Percentiles rank a stretch among this genome's conserved stretches.
These are phyloP conservation scores for Trypanosoma scelopori DNA, from an alignment of 208 protist genomes.

Conservation along the genomic window DNA sequence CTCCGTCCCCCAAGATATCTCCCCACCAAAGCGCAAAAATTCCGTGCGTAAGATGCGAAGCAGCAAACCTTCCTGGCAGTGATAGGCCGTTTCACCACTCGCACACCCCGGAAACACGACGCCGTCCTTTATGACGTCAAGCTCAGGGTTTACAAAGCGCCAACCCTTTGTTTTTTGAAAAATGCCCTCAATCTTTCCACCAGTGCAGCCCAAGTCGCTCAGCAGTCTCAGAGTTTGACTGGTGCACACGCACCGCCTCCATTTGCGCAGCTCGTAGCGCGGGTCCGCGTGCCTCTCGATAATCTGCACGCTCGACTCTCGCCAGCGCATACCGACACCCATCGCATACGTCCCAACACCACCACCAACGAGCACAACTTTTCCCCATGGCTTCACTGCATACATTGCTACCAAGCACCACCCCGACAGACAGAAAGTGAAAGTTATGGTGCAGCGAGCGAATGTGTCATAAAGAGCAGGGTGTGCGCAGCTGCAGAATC, in stretches of 20 bases:
- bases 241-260: constrained; percentile 66
- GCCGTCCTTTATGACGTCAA: constrained; percentile 52
- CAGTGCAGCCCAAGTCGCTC: constrained; percentile 68
- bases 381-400: constrained; percentile 85
- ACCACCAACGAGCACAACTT: constrained; percentile 69
- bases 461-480: not conserved
- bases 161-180: constrained; percentile 54
- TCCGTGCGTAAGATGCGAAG: constrained; percentile 64
- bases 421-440: constrained; percentile 8
- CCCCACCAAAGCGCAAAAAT: constrained; percentile 74
- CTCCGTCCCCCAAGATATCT: constrained; percentile 58
- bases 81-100: constrained; percentile 58
- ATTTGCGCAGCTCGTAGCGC: constrained; percentile 38
- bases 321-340: constrained; percentile 86
- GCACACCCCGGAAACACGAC: constrained; percentile 69
- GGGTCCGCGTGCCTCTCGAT: constrained; percentile 54
- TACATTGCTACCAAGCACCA: constrained; percentile 55
- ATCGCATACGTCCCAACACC: constrained; percentile 70
- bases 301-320: constrained; percentile 72
- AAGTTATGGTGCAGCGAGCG: not conserved
- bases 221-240: constrained; percentile 70
- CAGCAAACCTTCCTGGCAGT: constrained; percentile 65
- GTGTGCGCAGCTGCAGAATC: too few species aligned
- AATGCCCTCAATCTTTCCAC: constrained; percentile 39
- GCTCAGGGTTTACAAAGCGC: constrained; percentile 51